phyloP scores from a whole-genome alignment of 306 rosid species.

The peach (Prunus persica) region Prunus_persica_NCBIv2 NC_034009.1:30439001-30439500 shows the following conservation, averaged over 20 bases:
- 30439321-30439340: slow-evolving; percentile 12
- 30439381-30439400: not conserved
- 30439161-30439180: not conserved
- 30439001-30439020: not conserved
- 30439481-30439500: slow-evolving; percentile 27
- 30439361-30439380: not conserved
- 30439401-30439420: not conserved
- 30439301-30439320: not conserved
- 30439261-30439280: not conserved
- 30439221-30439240: not conserved
- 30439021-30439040: not conserved
- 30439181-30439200: not conserved
- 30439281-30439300: not conserved
- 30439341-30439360: not conserved
- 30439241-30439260: not conserved
- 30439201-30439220: not conserved
- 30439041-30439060: not conserved
- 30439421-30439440: not conserved
- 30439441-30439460: not conserved
- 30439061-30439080: too few relatives aligned
- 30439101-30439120: too few relatives aligned
- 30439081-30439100: too few relatives aligned
- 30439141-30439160: not conserved
- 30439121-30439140: not conserved
- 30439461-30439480: not conserved